phyloP scores from a whole-genome alignment of 768 basidiomycete genomes.

The Boletellus emodensis region DNA sequence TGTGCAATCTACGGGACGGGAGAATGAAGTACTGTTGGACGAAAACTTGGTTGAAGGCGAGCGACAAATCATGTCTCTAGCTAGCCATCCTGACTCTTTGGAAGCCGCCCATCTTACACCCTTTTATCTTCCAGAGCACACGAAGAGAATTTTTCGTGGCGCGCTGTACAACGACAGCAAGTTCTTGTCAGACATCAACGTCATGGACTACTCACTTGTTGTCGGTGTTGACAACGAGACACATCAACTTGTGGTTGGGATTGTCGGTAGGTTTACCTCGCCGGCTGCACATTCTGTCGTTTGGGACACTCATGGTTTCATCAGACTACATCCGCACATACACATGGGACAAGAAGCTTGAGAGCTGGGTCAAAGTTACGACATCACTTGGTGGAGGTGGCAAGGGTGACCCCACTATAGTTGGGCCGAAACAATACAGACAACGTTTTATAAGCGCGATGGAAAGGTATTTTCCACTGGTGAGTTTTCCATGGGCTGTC shows the following conservation, averaged over 20 bases:
- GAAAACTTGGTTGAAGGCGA: conserved; percentile 92
- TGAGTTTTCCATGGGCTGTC: conserved; percentile 32
- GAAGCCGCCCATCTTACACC: conserved; percentile 81
- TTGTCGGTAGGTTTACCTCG: conserved; percentile 69
- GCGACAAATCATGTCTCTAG: conserved; percentile 16
- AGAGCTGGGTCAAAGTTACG: conserved; percentile 97
- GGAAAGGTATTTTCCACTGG: conserved; percentile 87
- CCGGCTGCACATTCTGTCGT: background rate
- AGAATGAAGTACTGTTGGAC: conserved; percentile 92
- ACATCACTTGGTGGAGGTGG: conserved; percentile 80
- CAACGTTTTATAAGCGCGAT: conserved; percentile 83
- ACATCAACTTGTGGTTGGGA: conserved; percentile 92
- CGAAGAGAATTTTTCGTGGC: conserved; percentile 86
- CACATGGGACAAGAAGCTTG: conserved; percentile 98
- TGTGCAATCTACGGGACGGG: conserved; percentile 83
- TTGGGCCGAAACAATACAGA: conserved; percentile 92
- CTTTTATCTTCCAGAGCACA: conserved; percentile 94
- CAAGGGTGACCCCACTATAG: conserved; percentile 92
- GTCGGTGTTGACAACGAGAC: conserved; percentile 89
- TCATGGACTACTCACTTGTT: conserved; percentile 97
- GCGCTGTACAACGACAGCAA: conserved; percentile 94
- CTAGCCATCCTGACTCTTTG: conserved; percentile 9
- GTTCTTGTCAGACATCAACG: conserved; percentile 90
- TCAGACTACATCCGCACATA: conserved; percentile 93
- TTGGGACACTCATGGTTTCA: conserved; percentile 1